These are phyloP conservation scores for Pinus tabuliformis DNA, from an alignment of 75 land plant species.

Conservation along the genomic window DNA sequence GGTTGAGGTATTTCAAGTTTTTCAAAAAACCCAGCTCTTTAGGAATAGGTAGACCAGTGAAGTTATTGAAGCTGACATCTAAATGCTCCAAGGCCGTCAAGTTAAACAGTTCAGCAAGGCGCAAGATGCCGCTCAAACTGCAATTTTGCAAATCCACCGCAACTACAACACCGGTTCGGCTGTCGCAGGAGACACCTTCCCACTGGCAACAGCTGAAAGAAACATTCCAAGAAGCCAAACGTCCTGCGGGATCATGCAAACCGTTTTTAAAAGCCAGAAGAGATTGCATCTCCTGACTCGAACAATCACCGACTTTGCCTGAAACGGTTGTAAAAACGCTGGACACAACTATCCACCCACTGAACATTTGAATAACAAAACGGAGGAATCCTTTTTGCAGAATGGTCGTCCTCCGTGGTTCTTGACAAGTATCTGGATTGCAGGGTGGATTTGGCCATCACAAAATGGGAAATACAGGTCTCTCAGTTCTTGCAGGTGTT, in stretches of 20 bases:
- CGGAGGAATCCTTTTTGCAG: too few species aligned
- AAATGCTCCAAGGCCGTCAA: slow-evolving; percentile 9
- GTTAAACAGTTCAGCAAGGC: slow-evolving; percentile 1
- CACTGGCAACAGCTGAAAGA: slow-evolving; percentile 23
- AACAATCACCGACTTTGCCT: neutral
- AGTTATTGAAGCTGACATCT: slow-evolving; percentile 30
- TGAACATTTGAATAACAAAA: too few species aligned
- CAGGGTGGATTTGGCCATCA: too few species aligned
- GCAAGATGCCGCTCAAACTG: neutral
- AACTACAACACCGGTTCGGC: slow-evolving; percentile 10
- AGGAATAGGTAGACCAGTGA: slow-evolving; percentile 9
- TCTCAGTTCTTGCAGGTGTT: too few species aligned
- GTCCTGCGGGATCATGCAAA: slow-evolving; percentile 7
- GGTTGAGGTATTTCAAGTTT: slow-evolving; percentile 19
- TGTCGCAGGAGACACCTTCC: slow-evolving; percentile 23
- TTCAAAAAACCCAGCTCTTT: slow-evolving; percentile 15
- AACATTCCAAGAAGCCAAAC: slow-evolving; percentile 17
- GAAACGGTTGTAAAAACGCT: neutral
- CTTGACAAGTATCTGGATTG: too few species aligned
- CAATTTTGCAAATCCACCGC: neutral
- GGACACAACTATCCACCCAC: too few species aligned
- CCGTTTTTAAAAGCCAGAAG: slow-evolving; percentile 17
- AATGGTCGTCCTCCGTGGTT: too few species aligned
- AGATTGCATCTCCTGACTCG: slow-evolving; percentile 11
- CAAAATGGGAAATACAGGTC: too few species aligned